Percentiles rank a stretch among this genome's conserved stretches.
These are phyloP conservation scores for Ophiostoma sp. DNA, from an alignment of 2,329 filamentous ascomycete species.

Conservation along the genomic window DNA sequence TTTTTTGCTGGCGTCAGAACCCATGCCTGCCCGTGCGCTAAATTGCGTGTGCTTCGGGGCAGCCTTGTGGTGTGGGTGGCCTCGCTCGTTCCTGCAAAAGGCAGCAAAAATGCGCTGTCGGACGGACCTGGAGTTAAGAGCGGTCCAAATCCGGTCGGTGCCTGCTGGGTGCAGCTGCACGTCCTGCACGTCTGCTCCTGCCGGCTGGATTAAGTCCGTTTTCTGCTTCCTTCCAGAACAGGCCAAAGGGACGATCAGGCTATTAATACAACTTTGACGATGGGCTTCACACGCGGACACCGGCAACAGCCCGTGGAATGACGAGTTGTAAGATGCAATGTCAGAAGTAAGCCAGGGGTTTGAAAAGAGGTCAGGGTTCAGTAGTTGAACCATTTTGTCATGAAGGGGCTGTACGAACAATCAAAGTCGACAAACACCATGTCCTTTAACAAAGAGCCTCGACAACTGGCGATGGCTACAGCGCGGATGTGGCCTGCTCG, in stretches of 20 bases:
- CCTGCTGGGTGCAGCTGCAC: neutral
- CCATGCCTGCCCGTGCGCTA: neutral
- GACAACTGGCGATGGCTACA: neutral
- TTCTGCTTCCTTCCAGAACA: neutral
- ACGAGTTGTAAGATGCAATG: neutral
- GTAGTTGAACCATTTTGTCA: neutral
- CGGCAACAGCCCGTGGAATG: neutral
- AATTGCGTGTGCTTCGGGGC: slow-evolving; percentile 1
- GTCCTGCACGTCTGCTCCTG: neutral
- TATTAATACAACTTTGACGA: neutral
- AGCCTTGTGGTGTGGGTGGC: slow-evolving; percentile 9
- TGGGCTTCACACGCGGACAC: neutral
- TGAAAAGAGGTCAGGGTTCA: neutral
- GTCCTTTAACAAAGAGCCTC: neutral
- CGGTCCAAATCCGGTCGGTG: slow-evolving; percentile 8
- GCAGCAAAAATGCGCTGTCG: neutral
- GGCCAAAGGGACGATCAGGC: neutral
- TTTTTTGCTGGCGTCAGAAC: slow-evolving; percentile 22
- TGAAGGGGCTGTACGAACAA: neutral
- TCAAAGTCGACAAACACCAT: neutral
- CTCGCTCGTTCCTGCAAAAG: neutral
- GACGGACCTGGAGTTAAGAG: slow-evolving; percentile 16
- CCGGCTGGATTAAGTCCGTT: slow-evolving; percentile 1
- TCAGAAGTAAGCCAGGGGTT: neutral
- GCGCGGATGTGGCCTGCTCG: neutral